Evolutionary conservation across 1,284 basidiomycete species (phyloP), one percentile per base, ranked within the genome.

Genomic region (Uromyces viciae-fabae): DNA sequence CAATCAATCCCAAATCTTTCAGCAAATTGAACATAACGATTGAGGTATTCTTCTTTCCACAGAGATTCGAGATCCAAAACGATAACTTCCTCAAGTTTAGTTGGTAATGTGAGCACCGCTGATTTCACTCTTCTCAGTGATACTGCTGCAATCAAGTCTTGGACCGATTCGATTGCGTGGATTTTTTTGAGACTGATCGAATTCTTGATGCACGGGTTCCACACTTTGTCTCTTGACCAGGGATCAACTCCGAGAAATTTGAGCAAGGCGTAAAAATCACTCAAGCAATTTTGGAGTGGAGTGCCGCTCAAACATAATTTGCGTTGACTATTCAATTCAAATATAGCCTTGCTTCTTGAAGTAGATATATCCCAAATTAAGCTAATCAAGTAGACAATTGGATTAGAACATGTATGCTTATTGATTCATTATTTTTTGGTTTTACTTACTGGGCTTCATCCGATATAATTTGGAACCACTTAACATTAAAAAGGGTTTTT

Each of bases 271-370:
- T 92, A 99, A 66, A 99, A 92, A 85, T 99, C 97, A 87, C 99
- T 96, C 81, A 99, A 90, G 85, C 95, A 95, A 89, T 99, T 99
- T 88, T 99, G 97, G 60, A 99, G 94, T 0, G 97, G 97, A 8
- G 97, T 99, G 82, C 97, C 97, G 11, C 96, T 98, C 54, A 99
- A 88, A 85, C 94, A 97, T 62, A 98, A 88, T 28, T 97, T 91
- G 75, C 97, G 91, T 85, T 98, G 93, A 1, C 96, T 94, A 85
- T 93, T 90, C 64, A 99, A 90, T 85, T 97, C 95, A 87, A 96
- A 99, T 14, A 92, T 95, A 3, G 97, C 96, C 82, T 93, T 91
- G 83, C 94, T 94, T 74, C 93, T 95, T 76, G 98, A 94, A 0
- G 97, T 99, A 38, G 90, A 89, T 1, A 93, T 92, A 86, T 98